A percentile compares a stretch with the other conserved stretches of the same genome.
Evolutionary conservation across 2,329 filamentous ascomycete species (phyloP).

Genomic region (Lecanicillium sp.): DNA sequence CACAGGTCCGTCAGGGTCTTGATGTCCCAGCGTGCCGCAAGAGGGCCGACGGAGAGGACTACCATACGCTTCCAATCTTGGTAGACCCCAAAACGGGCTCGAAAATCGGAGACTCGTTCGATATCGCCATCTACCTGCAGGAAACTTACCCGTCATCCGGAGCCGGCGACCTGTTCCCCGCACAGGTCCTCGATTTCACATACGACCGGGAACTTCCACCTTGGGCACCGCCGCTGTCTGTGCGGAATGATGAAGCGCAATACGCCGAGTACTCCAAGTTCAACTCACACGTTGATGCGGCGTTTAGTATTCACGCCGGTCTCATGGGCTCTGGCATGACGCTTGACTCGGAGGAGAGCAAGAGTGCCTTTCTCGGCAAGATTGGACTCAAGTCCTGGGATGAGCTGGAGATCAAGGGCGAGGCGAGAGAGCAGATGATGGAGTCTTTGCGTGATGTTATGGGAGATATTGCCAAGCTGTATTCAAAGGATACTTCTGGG

Average conservation of each 20-base stretch:
- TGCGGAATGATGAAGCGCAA: slow-evolving; percentile 14
- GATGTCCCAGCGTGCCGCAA: slow-evolving; percentile 37
- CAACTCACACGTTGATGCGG: slow-evolving; percentile 42
- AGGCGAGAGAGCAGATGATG: slow-evolving; percentile 26
- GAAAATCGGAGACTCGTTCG: slow-evolving; percentile 48
- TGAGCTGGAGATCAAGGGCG: slow-evolving; percentile 24
- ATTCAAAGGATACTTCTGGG: slow-evolving; percentile 25
- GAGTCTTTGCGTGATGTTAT: slow-evolving; percentile 25
- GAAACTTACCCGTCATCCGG: slow-evolving; percentile 34
- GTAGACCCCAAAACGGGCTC: slow-evolving; percentile 29
- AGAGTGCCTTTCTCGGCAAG: slow-evolving; percentile 35
- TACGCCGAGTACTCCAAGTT: slow-evolving; percentile 32
- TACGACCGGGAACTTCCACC: slow-evolving; percentile 11
- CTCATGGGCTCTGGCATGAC: slow-evolving; percentile 32
- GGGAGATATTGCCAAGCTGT: slow-evolving; percentile 16
- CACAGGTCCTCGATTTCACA: slow-evolving; percentile 26
- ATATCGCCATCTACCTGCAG: slow-evolving; percentile 50
- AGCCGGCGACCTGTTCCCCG: slow-evolving; percentile 34
- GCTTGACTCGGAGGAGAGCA: slow-evolving; percentile 33
- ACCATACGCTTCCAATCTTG: slow-evolving; percentile 48
- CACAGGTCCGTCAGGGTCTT: slow-evolving; percentile 32
- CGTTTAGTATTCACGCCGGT: slow-evolving; percentile 34
- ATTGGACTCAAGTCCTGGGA: slow-evolving; percentile 31
- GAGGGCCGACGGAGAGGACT: slow-evolving; percentile 43
- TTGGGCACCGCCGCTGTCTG: slow-evolving; percentile 25